phyloP scores from a whole-genome alignment of 257 asterid species.

The Cordia subcordata region DNA sequence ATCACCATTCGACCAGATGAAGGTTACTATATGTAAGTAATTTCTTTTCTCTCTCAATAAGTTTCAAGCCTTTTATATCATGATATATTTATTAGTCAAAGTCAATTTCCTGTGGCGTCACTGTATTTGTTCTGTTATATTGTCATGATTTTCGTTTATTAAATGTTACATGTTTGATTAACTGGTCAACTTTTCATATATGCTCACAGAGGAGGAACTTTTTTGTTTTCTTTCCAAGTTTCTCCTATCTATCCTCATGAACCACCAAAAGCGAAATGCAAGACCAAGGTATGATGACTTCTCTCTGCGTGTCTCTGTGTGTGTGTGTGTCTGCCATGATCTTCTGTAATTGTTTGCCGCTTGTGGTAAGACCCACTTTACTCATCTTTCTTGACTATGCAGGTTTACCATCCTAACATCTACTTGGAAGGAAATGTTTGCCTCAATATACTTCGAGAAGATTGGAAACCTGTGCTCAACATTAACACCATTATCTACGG shows the following conservation, averaged over 20 bases:
- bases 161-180: background rate
- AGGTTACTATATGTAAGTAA: constrained; percentile 33
- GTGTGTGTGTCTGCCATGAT: background rate
- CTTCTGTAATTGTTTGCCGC: background rate
- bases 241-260: constrained; percentile 31
- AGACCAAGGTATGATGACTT: constrained; percentile 26
- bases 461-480: constrained; percentile 46
- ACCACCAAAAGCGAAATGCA: constrained; percentile 41
- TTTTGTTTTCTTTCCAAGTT: constrained; percentile 32
- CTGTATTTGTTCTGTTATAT: background rate
- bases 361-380: background rate
- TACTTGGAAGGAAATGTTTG: constrained; percentile 92
- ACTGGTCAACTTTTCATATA: background rate
- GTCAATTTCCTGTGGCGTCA: too few relatives aligned
- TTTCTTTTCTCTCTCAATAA: background rate
- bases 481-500: constrained; percentile 40
- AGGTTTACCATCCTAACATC: constrained; percentile 95
- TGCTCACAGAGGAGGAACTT: constrained; percentile 29
- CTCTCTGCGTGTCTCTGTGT: background rate
- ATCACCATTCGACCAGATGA: constrained; percentile 30
- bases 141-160: background rate
- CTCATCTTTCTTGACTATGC: constrained; percentile 4
- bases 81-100: too few relatives aligned
- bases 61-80: background rate
- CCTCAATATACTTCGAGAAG: constrained; percentile 49